Evolutionary conservation across 2,329 filamentous ascomycete species (phyloP).

Genomic region (Colletotrichum salicis): DNA sequence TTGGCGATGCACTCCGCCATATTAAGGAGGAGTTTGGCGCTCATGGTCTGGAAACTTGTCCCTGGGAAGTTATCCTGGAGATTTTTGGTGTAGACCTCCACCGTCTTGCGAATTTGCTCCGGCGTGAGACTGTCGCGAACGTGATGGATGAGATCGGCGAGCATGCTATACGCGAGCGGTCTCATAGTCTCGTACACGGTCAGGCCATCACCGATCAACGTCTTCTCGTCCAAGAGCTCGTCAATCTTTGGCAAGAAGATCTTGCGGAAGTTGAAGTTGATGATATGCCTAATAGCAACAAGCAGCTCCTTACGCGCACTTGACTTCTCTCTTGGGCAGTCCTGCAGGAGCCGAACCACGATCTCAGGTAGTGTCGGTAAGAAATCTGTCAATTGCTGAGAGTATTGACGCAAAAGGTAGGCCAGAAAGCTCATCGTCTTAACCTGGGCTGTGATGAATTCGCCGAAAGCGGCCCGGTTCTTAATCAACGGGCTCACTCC

Average conservation of each 20-base stretch:
- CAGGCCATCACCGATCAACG: conserved; percentile 92
- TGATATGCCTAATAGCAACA: conserved; percentile 96
- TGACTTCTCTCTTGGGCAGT: conserved; percentile 95
- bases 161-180: conserved; percentile 96
- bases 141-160: conserved; percentile 97
- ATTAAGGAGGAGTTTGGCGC: conserved; percentile 93
- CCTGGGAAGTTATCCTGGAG: conserved; percentile 95
- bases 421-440: conserved; percentile 99
- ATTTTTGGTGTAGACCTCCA: conserved; percentile 97
- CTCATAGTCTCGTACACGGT: conserved; percentile 98
- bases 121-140: conserved; percentile 88
- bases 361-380: conserved; percentile 86
- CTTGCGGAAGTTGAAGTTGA: conserved; percentile 97
- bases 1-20: conserved; percentile 99
- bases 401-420: conserved; percentile 89
- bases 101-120: conserved; percentile 93
- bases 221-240: conserved; percentile 92
- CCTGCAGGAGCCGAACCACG: conserved; percentile 88
- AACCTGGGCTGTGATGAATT: conserved; percentile 97
- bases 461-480: conserved; percentile 92
- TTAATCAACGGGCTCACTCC: conserved; percentile 94
- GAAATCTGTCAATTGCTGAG: conserved; percentile 88
- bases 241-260: conserved; percentile 96
- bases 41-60: conserved; percentile 99
- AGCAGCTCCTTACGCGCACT: conserved; percentile 93